phyloP scores from a whole-genome alignment of 2,329 filamentous ascomycete genomes.

The Cladophialophora bantiana region DNA sequence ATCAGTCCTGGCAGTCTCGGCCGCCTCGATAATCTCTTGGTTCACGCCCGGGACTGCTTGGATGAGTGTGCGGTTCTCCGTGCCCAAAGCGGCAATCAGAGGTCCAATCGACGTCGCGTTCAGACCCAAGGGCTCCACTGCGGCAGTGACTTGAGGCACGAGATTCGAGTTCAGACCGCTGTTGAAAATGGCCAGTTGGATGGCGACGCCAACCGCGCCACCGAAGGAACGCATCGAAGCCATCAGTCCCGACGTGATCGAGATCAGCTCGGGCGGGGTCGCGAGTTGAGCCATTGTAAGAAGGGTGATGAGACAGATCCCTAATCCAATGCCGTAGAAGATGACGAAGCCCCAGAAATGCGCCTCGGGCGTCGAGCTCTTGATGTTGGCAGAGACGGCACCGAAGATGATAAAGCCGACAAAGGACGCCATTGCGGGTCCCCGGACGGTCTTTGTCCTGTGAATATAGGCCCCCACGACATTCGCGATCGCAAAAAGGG shows the following conservation, averaged over 20 bases:
- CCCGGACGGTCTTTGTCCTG: slow-evolving; percentile 11
- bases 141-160: slow-evolving; percentile 7
- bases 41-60: too few species aligned
- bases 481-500: neutral
- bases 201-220: neutral
- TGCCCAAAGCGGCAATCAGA: slow-evolving; percentile 7
- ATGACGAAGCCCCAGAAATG: slow-evolving; percentile 18
- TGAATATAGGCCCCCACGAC: slow-evolving; percentile 3
- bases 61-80: too few species aligned
- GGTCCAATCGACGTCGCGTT: neutral
- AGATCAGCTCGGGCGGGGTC: slow-evolving; percentile 12
- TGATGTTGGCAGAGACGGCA: neutral
- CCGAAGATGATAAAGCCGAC: neutral
- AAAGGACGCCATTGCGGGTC: neutral
- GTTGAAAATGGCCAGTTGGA: slow-evolving; percentile 14
- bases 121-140: neutral
- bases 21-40: too few species aligned
- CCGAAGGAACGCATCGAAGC: slow-evolving; percentile 4
- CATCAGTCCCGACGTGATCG: slow-evolving; percentile 11
- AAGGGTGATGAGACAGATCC: neutral
- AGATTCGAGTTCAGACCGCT: slow-evolving; percentile 7
- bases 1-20: too few species aligned
- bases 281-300: slow-evolving; percentile 13
- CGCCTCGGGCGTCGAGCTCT: neutral
- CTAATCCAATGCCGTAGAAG: slow-evolving; percentile 9